Evolutionary conservation across 228 moss, liverwort and hornwort species (phyloP), one percentile per base, ranked within the genome.

Genomic region (Sphagnum fallax): DNA sequence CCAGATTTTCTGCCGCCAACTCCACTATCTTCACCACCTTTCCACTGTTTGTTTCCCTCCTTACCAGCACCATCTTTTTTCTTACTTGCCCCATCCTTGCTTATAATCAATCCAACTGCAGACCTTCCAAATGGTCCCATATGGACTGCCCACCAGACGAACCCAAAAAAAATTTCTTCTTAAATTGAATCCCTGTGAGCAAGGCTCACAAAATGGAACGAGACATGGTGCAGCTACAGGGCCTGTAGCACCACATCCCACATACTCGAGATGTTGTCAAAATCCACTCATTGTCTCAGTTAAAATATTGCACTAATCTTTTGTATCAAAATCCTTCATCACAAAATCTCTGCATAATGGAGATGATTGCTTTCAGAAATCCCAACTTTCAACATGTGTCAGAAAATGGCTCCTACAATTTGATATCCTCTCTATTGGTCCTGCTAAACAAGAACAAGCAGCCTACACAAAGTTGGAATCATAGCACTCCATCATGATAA

Each of bases 121-220:
- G 70, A 72, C 72, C 79, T 82, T 62, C 82, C 82, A 73, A 82
- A 82, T 66, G 85, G 85, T 66, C 85, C 85, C 85, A 86, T 86
- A 67, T 61, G 72, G 70, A 61, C 72, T 71, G 53, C 67, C 61
- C 69, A 66, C 55, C 55, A 55, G 12, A 12, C 1, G 9, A 55
- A 55, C 12, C 55, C 32, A 32, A 32, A 32, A 32, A 32, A 32
- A 32, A 32, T 2, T 32, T 32, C 32, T 32, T 32, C 32, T 32
- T 32, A 32, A 32, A 32, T 32, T 32, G 32, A 32, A 32, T 32
- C 32, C 32, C 32, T 32, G 32, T 32, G 32, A 32, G 32, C 32
- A 32, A 32, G 32, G 32, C 32, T 32, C 32, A 32, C 2, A 32
- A 32, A 32, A 32, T 32, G 32, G 2, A 32, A 32, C 2, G 0